Conservation (phyloP, 768 basidiomycete genomes). For the Mycena sanguinolenta region DNA sequence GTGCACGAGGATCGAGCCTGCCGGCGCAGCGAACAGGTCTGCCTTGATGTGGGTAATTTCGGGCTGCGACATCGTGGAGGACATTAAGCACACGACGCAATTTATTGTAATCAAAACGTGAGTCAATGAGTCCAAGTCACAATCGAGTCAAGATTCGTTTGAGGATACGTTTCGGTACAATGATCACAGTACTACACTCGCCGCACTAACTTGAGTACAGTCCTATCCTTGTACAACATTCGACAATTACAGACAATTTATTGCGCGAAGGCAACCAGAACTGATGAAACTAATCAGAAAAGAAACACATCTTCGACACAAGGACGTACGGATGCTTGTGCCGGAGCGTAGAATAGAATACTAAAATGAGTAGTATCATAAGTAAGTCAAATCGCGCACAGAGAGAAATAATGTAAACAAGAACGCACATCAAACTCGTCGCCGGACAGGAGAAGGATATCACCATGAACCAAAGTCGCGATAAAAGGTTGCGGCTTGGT, state of each 20-base stretch:
- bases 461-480: constrained; percentile 60
- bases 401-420: constrained; percentile 2
- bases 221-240: too few relatives aligned
- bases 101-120: too few relatives aligned
- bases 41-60: constrained; percentile 49
- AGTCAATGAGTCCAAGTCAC: too few relatives aligned
- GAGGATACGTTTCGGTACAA: too few relatives aligned
- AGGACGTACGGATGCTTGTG: constrained; percentile 57
- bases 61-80: constrained; percentile 16
- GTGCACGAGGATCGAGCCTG: constrained; percentile 53
- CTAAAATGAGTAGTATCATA: constrained; percentile 40
- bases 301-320: neutral
- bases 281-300: constrained; percentile 13
- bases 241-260: neutral
- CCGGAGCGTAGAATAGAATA: constrained; percentile 61
- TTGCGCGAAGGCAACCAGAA: constrained; percentile 21
- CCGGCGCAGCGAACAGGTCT: constrained; percentile 54
- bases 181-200: too few relatives aligned
- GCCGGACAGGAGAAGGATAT: constrained; percentile 55
- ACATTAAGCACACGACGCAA: neutral
- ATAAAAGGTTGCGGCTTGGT: constrained; percentile 37
- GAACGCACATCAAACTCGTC: constrained; percentile 57
- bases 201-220: too few relatives aligned
- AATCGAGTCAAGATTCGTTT: too few relatives aligned
- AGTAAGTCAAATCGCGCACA: constrained; percentile 6